These are phyloP conservation scores for Chaetomium strumarium DNA, from an alignment of 2,329 filamentous ascomycete genomes.

Conservation along the genomic window DNA sequence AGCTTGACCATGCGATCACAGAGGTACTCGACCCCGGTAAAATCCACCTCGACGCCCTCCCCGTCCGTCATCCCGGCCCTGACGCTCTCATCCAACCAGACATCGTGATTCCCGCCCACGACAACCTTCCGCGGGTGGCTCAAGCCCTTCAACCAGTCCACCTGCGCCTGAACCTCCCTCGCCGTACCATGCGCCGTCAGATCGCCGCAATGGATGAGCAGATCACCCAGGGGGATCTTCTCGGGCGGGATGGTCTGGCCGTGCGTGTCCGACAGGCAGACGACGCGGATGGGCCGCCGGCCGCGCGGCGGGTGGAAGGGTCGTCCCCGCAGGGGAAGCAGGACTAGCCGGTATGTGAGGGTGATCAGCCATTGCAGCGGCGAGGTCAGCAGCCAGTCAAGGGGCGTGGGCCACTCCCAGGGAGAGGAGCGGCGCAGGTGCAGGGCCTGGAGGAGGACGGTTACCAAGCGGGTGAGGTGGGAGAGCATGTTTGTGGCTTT, in stretches of 20 bases:
- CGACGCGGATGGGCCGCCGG: conserved; percentile 60
- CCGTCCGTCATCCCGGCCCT: conserved; percentile 44
- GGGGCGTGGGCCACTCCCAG: conserved; percentile 47
- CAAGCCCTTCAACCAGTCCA: conserved; percentile 73
- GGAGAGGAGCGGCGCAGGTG: conserved; percentile 42
- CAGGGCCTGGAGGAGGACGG: conserved; percentile 35
- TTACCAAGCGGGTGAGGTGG: conserved; percentile 5
- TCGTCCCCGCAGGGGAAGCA: conserved; percentile 62
- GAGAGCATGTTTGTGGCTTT: background rate
- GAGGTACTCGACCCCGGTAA: conserved; percentile 68
- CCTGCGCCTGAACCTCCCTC: conserved; percentile 69
- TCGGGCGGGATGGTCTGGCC: conserved; percentile 43
- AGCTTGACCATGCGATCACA: conserved; percentile 62
- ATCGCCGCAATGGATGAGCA: conserved; percentile 88
- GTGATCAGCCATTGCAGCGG: conserved; percentile 60
- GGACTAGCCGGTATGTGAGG: conserved; percentile 51
- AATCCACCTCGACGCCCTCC: conserved; percentile 49
- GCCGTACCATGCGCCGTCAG: conserved; percentile 67
- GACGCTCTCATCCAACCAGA: conserved; percentile 68
- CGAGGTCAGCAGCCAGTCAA: conserved; percentile 61
- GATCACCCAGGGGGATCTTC: conserved; percentile 65
- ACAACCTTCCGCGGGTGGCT: conserved; percentile 62
- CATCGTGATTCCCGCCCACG: conserved; percentile 85
- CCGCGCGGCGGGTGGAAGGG: conserved; percentile 54
- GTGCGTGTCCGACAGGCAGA: conserved; percentile 91